Base-by-base conservation (phyloP, 352 stramenopile species). In the Lagenidium giganteum region DNA sequence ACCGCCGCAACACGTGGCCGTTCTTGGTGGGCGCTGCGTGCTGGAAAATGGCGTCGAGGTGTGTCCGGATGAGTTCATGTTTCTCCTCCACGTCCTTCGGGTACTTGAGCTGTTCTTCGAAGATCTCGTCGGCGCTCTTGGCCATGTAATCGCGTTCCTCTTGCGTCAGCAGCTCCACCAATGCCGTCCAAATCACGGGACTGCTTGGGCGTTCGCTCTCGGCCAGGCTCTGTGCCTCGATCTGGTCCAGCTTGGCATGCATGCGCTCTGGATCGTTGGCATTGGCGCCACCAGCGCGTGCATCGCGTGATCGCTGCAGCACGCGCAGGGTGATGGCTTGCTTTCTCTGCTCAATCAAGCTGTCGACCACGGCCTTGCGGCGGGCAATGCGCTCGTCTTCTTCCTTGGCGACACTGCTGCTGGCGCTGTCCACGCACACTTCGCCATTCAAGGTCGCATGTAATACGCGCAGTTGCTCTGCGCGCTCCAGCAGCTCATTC, bases 61-160 rank as follows among this genome's bases (percentile, higher is more conserved):
- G 70, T 25, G 59, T 48, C 25, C 60, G 47, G 17, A 86, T 63
- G 25, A 58, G 51, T 16, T 38, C 41, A 1, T 63, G 16, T 0
- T 55, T 64, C 35, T 83, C 65, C 0, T 39, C 27, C 26, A 63
- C 53, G 5, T 63, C 58, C 22, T 51, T 57, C 20, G 61, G 57
- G 52, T 83, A 83, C 59, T 86, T 83, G 44, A 86, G 64, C 31
- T 82, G 68, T 47, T 83, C 65, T n/a, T 48, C 39, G 24, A 86
- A 83, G 39, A 62, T 64, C 27, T 83, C 73, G 35, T 86, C 73
- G 3, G 70, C 59, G n/a, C 61, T 57, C 17, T 62, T 66, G 0
- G 67, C 55, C 5, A 83, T 42, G 32, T 83, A 83, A 36, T 81
- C 70, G 0, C 59, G 59, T 35, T 86, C 73, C 13, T 59, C 20